A percentile compares a stretch with the other conserved stretches of the same genome.
Evolutionary conservation across 1,284 basidiomycete genomes (phyloP).

Genomic region (Malassezia nana): DNA sequence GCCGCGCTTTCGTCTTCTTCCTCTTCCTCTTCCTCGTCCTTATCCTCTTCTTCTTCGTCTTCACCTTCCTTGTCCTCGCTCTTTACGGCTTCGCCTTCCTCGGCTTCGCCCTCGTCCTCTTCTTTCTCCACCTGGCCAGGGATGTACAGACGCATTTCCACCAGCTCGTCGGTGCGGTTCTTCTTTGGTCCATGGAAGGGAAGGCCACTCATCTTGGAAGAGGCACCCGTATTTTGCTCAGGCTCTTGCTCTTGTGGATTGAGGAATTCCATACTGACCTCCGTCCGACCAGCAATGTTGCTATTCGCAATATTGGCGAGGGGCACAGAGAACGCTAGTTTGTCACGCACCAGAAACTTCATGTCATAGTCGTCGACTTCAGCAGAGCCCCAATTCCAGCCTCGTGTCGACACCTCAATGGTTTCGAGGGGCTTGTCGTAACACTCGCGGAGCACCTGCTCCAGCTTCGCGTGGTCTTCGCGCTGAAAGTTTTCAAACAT

Average conservation of each 20-base stretch:
- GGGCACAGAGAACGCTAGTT: constrained; percentile 83
- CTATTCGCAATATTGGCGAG: constrained; percentile 82
- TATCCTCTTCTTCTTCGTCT: constrained; percentile 50
- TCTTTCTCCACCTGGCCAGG: constrained; percentile 62
- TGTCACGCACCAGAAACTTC: constrained; percentile 83
- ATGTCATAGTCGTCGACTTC: constrained; percentile 60
- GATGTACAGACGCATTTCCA: constrained; percentile 92
- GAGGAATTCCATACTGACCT: constrained; percentile 90
- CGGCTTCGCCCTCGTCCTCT: constrained; percentile 44
- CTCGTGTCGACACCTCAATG: constrained; percentile 77
- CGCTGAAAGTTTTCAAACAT: constrained; percentile 89
- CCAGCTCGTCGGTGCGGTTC: constrained; percentile 58
- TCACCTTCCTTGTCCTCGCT: constrained; percentile 30
- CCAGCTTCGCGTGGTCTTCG: constrained; percentile 56
- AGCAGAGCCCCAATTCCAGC: constrained; percentile 92
- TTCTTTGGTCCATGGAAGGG: constrained; percentile 24
- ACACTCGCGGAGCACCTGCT: constrained; percentile 52
- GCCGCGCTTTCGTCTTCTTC: constrained; percentile 65
- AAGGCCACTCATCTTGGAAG: constrained; percentile 19
- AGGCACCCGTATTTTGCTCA: constrained; percentile 41
- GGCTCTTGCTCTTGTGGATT: constrained; percentile 50
- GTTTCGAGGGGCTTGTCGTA: constrained; percentile 76
- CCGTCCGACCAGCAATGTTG: constrained; percentile 91
- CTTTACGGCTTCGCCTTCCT: constrained; percentile 41
- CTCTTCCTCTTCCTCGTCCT: constrained; percentile 52